Percentiles rank a stretch among this genome's conserved stretches.
Evolutionary conservation across 1,139 yeast genomes (phyloP).

Genomic region (Candida labiduridarum): DNA sequence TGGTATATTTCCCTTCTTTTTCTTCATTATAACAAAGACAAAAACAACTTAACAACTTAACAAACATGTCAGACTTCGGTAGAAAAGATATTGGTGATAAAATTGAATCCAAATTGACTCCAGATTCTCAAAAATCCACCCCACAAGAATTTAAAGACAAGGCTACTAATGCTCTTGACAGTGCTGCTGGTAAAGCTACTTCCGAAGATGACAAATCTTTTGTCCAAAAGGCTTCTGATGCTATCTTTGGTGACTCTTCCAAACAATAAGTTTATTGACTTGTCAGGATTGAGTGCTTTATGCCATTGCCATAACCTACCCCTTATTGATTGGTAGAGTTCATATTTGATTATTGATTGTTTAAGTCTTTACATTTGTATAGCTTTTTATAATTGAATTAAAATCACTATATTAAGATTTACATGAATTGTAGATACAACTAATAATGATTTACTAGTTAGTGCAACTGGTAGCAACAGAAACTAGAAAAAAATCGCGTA

Average conservation of each 20-base stretch:
- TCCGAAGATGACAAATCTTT: conserved; percentile 39
- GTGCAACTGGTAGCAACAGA: too few species aligned
- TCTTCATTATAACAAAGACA: conserved; percentile 4
- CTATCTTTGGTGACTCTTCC: conserved; percentile 29
- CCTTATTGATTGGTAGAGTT: too few species aligned
- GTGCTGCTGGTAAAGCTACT: conserved; percentile 37
- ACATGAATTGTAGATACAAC: neutral
- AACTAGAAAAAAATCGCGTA: too few species aligned
- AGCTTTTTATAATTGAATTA: neutral
- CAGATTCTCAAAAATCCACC: conserved; percentile 46
- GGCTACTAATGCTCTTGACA: conserved; percentile 37
- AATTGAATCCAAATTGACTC: conserved; percentile 38
- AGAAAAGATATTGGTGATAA: conserved; percentile 49
- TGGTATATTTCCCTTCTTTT: neutral
- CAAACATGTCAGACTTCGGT: conserved; percentile 45
- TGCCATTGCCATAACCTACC: neutral
- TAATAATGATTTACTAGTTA: too few species aligned
- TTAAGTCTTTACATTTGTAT: neutral
- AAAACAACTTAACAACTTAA: conserved; percentile 2
- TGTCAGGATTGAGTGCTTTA: neutral
- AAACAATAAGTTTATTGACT: conserved; percentile 11
- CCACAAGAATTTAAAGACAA: conserved; percentile 40
- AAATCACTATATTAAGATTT: neutral
- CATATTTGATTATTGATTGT: neutral
- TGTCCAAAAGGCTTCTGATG: conserved; percentile 47